Percentiles rank a stretch among this genome's conserved stretches.
Evolutionary conservation across 176 grass and related monocot species (phyloP).

Genomic region (Miscanthus lutarioriparius): DNA sequence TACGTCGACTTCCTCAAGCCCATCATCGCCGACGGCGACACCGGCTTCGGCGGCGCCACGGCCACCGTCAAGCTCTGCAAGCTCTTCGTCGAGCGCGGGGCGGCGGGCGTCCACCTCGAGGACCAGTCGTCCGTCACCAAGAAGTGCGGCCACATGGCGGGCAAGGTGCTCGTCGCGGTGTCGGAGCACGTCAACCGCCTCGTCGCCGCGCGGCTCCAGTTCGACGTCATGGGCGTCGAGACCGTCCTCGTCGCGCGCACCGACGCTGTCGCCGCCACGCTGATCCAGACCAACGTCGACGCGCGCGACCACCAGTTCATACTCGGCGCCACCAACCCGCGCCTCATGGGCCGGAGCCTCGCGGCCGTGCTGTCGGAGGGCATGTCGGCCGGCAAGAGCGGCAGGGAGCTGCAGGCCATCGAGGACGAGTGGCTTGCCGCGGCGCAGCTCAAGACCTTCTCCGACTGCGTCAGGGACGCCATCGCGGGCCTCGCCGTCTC

Average conservation of each 20-base stretch:
- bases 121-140: constrained; percentile 89
- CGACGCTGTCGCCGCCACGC: constrained; percentile 75
- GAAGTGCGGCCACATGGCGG: constrained; percentile 96
- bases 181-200: constrained; percentile 88
- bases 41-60: constrained; percentile 81
- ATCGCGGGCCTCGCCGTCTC: constrained; percentile 38
- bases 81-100: constrained; percentile 91
- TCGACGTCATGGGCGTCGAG: constrained; percentile 96
- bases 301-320: constrained; percentile 91
- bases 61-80: constrained; percentile 95
- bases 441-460: constrained; percentile 77
- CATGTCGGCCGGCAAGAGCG: constrained; percentile 55
- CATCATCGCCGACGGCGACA: constrained; percentile 87
- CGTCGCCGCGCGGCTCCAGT: constrained; percentile 86
- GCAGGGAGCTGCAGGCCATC: constrained; percentile 64
- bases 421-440: constrained; percentile 70
- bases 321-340: constrained; percentile 62
- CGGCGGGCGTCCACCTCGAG: constrained; percentile 84
- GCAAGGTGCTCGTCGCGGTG: constrained; percentile 78
- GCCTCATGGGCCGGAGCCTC: constrained; percentile 45
- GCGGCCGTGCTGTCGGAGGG: constrained; percentile 46
- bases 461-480: constrained; percentile 58
- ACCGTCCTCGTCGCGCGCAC: constrained; percentile 75
- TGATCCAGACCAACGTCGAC: constrained; percentile 96
- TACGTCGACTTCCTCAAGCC: constrained; percentile 78